Base-by-base conservation (phyloP, 2,329 filamentous ascomycete genomes). In the Achaetomium macrosporum region DNA sequence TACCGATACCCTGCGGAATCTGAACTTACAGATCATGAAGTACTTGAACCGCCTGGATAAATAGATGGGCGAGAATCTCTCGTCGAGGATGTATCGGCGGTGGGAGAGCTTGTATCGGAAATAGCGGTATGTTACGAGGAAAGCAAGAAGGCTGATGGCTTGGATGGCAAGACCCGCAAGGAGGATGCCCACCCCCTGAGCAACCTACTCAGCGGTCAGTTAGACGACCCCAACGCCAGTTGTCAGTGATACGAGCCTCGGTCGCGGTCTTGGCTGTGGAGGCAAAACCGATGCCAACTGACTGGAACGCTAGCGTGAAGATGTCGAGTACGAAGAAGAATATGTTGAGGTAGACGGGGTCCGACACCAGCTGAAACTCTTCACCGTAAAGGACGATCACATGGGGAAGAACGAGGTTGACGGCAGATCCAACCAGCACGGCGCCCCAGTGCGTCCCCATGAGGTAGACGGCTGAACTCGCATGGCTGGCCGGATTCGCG, bases 371-470 rank as follows among this genome's bases (percentile, higher is more conserved):
- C 15, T 67, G 69, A 16, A 72, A 69, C 7, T 69, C 65, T 8
- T 71, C 67, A 17, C 76, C 76, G 54, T 78, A 78, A 5, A 78
- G 59, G 8, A 67, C 64, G 35, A 79, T 64, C 19, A 78, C 63
- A 42, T 74, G 74, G 2, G 76, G 76, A 16, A 78, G 62, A 8
- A 74, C 59, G 19, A 71, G 63, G 49, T 74, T 77, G 29, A 77
- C 63, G 25, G 75, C 71, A 11, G 68, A 65, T 11, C 69, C 70
- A 56, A 78, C 69, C 37, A 76, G 65, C 2, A 71, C 73, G 15
- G 76, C 73, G 1, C 75, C 77, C 35, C 76, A 61, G 17, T 73
- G 64, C 1, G 74, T 76, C 16, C 76, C 76, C 12, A 76, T 57
- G 31, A 78, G 61, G 51, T 68, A 76, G 5, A 79, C 57, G 11